Evolutionary conservation across 2,329 filamentous ascomycete species (phyloP), one percentile per base, ranked within the genome.

Genomic region (Metarhizium humberi): DNA sequence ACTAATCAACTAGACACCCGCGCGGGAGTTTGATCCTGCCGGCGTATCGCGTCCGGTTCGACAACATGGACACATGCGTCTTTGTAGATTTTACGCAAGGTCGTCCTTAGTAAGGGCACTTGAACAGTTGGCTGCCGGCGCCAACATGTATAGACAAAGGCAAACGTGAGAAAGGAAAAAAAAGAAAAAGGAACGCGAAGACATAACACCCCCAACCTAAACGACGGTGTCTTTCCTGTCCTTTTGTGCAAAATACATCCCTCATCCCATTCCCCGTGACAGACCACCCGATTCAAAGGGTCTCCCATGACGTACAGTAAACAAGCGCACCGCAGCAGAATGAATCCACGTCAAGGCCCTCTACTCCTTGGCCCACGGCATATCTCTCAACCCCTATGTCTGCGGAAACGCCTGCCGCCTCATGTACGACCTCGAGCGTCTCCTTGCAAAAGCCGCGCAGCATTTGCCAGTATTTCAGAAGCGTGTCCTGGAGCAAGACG

Each of bases 381-480:
- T 52, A 4, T 60, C 36, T 36, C 50, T 20, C 25, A 43, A 8
- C n/a, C 30, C 14, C 58, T 18, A 5, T 57, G 57, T 57, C 57
- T 63, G 60, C 16, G 59, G 20, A 29, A 58, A 63, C 4, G 52
- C 38, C 51, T 63, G 58, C 57, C 56, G 60, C 3, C 58, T 16
- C 4, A 59, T 18, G 48, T 55, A 63, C 2, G 55, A 57, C 14
- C 60, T 55, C 5, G 25, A 62, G 25, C 3, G 55, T 54, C 14
- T 50, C 42, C 36, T 46, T 46, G 30, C 40, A 48, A 6, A 18
- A n/a, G 2, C 5, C 20, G 5, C 18, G 10, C 20, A 48, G 13
- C 2, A 48, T 20, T 13, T 11, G 10, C 20, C 25, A 29, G 45
- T 29, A 48, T 16, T 32, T 14, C 13, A 11, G 20, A 8, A 48